phyloP scores from a whole-genome alignment of 2,329 filamentous ascomycete species.

The Davidsoniella neocaledoniae region DNA sequence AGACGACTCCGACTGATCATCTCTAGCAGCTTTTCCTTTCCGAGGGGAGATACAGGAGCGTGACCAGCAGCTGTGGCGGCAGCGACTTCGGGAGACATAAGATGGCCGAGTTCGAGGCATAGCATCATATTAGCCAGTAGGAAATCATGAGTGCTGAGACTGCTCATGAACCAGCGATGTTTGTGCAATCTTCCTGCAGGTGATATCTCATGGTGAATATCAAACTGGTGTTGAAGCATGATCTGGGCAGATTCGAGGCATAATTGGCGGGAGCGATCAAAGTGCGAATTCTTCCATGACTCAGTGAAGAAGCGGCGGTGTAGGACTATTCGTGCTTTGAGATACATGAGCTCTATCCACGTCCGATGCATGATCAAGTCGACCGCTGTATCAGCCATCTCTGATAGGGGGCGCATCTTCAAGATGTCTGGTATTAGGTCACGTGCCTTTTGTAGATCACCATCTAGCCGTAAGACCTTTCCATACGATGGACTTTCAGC shows the following conservation, averaged over 20 bases:
- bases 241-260: slow-evolving; percentile 29
- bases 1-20: slow-evolving; percentile 17
- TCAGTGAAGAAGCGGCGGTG: slow-evolving; percentile 23
- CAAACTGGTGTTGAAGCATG: slow-evolving; percentile 26
- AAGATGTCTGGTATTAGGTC: slow-evolving; percentile 24
- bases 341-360: slow-evolving; percentile 31
- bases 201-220: slow-evolving; percentile 24
- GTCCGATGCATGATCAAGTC: slow-evolving; percentile 31
- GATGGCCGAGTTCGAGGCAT: slow-evolving; percentile 21
- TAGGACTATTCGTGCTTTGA: slow-evolving; percentile 32
- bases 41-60: slow-evolving; percentile 12
- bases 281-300: slow-evolving; percentile 21
- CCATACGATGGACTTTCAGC: slow-evolving; percentile 20
- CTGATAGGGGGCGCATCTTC: slow-evolving; percentile 25
- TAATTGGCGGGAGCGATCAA: slow-evolving; percentile 23
- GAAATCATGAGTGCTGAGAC: slow-evolving; percentile 28
- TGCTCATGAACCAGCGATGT: slow-evolving; percentile 27
- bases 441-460: slow-evolving; percentile 24
- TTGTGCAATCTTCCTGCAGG: slow-evolving; percentile 23
- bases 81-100: slow-evolving; percentile 5
- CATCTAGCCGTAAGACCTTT: slow-evolving; percentile 21
- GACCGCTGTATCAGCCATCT: slow-evolving; percentile 27
- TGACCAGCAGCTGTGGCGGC: neutral
- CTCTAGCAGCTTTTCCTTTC: slow-evolving; percentile 16
- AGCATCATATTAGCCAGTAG: slow-evolving; percentile 30